Conservation (phyloP, 2,329 filamentous ascomycete genomes). For the Penicillium hesseltinei region DNA sequence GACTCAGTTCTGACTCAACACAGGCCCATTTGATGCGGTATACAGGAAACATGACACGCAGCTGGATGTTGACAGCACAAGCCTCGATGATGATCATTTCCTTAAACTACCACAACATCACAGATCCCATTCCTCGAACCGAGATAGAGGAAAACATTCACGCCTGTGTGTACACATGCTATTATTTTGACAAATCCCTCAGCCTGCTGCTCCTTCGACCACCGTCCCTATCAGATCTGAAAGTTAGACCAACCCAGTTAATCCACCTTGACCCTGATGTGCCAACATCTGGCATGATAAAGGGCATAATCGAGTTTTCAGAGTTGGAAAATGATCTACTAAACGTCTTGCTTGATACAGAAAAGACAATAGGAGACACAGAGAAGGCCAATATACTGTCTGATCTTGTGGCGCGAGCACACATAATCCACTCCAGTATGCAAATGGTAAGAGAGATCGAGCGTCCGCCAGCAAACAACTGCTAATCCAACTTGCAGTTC, state of each 20-base stretch:
- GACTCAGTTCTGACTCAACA: background rate
- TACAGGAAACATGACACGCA: conserved; percentile 23
- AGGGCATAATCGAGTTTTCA: conserved; percentile 18
- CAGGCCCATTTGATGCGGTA: conserved; percentile 24
- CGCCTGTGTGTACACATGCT: conserved; percentile 23
- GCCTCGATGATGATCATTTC: conserved; percentile 21
- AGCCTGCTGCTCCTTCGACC: conserved; percentile 25
- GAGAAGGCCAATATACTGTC: conserved; percentile 22
- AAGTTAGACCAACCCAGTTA: conserved; percentile 17
- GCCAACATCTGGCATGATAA: conserved; percentile 20
- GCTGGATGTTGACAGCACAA: conserved; percentile 23
- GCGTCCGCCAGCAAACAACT: background rate
- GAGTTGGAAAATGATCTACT: conserved; percentile 16
- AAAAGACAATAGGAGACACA: conserved; percentile 14
- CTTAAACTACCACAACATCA: conserved; percentile 27
- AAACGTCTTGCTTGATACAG: conserved; percentile 17
- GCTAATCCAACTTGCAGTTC: conserved; percentile 8
- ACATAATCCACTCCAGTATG: conserved; percentile 18
- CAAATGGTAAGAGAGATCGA: conserved; percentile 14
- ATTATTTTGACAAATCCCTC: conserved; percentile 24
- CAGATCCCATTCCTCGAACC: conserved; percentile 11
- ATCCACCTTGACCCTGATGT: conserved; percentile 21
- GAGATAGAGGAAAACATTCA: conserved; percentile 23
- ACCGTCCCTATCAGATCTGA: conserved; percentile 23
- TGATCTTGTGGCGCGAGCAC: conserved; percentile 18